Percentiles rank a stretch among this genome's conserved stretches.
These are phyloP conservation scores for Paracorniculantispora psalliotae DNA, from an alignment of 2,329 filamentous ascomycete genomes.

Conservation along the genomic window DNA sequence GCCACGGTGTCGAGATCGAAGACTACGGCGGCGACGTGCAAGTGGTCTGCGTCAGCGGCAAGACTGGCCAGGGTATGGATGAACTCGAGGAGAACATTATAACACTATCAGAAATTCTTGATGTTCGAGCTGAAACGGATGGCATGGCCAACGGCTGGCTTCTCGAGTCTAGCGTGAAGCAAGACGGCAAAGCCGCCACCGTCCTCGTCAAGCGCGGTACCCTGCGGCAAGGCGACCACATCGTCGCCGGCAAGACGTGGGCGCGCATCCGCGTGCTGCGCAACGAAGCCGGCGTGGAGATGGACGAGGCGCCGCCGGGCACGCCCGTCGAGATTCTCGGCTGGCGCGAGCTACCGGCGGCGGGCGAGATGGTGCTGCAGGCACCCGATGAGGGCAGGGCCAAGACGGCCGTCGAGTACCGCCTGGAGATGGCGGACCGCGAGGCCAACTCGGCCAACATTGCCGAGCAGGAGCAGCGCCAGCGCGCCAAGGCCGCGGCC, in stretches of 20 bases:
- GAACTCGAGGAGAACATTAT: constrained; percentile 88
- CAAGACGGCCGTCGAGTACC: constrained; percentile 71
- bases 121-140: constrained; percentile 74
- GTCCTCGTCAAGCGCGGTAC: constrained; percentile 86
- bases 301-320: constrained; percentile 74
- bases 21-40: constrained; percentile 94
- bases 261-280: constrained; percentile 76
- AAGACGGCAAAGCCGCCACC: constrained; percentile 78
- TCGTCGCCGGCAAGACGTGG: constrained; percentile 87
- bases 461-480: constrained; percentile 62
- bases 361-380: constrained; percentile 84
- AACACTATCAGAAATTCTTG: constrained; percentile 81
- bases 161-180: constrained; percentile 84
- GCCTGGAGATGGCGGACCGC: constrained; percentile 65
- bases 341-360: constrained; percentile 78
- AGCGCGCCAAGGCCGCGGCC: constrained; percentile 47
- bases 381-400: constrained; percentile 73
- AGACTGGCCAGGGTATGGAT: constrained; percentile 86
- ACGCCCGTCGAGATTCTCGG: constrained; percentile 89
- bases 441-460: constrained; percentile 75
- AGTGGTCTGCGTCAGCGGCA: constrained; percentile 84
- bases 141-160: constrained; percentile 89
- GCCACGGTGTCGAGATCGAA: constrained; percentile 84
- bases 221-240: constrained; percentile 69
- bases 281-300: constrained; percentile 73